Evolutionary conservation across 1,139 yeast species (phyloP).

Genomic region (Lodderomyces orthopsilosis): DNA sequence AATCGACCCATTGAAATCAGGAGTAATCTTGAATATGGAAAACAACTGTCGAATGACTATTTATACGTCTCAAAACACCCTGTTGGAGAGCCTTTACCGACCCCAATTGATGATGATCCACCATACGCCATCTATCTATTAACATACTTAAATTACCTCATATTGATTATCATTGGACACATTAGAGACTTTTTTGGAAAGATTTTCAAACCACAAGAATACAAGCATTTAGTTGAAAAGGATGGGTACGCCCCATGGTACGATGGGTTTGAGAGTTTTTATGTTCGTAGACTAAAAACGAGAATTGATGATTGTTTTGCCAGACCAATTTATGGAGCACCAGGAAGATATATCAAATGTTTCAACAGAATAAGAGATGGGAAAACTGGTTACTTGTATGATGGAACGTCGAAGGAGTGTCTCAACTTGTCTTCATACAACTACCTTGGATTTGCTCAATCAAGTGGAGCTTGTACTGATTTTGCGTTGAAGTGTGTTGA

Average conservation of each 20-base stretch:
- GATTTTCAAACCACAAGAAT: conserved; percentile 61
- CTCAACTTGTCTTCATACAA: conserved; percentile 88
- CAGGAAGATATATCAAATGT: conserved; percentile 85
- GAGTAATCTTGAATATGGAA: conserved; percentile 65
- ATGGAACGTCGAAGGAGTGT: conserved; percentile 75
- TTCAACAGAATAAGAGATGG: conserved; percentile 71
- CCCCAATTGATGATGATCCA: conserved; percentile 79
- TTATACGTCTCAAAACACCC: conserved; percentile 53
- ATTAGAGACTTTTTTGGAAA: conserved; percentile 85
- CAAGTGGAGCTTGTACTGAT: conserved; percentile 88
- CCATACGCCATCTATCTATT: conserved; percentile 75
- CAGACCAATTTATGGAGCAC: conserved; percentile 94
- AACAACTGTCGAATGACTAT: conserved; percentile 54
- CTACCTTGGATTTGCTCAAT: conserved; percentile 95
- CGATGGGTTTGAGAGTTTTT: conserved; percentile 89
- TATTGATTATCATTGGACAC: conserved; percentile 85
- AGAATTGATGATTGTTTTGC: conserved; percentile 95
- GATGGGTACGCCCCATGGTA: conserved; percentile 97
- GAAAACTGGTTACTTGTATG: conserved; percentile 60
- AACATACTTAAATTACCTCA: conserved; percentile 80
- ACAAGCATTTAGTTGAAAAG: conserved; percentile 65
- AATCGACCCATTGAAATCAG: conserved; percentile 47
- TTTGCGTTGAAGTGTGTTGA: conserved; percentile 62
- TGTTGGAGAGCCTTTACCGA: conserved; percentile 53
- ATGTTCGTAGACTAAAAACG: conserved; percentile 84